Conservation (phyloP, 768 basidiomycete species). For the Artomyces pyxidatus region DNA sequence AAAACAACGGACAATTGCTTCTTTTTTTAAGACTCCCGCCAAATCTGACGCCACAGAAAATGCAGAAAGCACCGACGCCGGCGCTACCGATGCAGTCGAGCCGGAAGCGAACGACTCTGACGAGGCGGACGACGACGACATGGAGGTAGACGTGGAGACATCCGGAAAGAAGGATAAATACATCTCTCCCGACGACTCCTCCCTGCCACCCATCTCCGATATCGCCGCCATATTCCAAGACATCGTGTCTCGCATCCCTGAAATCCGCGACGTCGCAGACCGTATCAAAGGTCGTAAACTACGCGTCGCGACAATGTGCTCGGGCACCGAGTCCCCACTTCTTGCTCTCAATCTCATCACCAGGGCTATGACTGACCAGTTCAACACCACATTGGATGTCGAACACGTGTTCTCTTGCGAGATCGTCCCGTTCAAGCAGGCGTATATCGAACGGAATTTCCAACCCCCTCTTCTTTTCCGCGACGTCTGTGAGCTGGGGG, state of each 20-base stretch:
- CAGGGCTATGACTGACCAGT: constrained; percentile 62
- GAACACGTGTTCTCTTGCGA: constrained; percentile 97
- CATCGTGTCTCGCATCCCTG: constrained; percentile 55
- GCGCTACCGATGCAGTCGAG: neutral
- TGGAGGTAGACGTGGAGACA: constrained; percentile 22
- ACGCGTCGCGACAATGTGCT: constrained; percentile 95
- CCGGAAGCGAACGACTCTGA: constrained; percentile 4
- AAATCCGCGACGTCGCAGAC: constrained; percentile 58
- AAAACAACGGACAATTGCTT: constrained; percentile 12
- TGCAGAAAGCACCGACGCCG: neutral
- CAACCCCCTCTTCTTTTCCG: constrained; percentile 87
- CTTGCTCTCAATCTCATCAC: constrained; percentile 83
- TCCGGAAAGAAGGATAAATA: constrained; percentile 30
- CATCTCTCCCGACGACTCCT: constrained; percentile 48
- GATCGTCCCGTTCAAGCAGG: constrained; percentile 96
- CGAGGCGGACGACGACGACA: constrained; percentile 20
- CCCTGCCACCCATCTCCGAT: constrained; percentile 70
- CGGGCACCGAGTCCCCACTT: constrained; percentile 91
- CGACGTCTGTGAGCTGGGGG: constrained; percentile 87
- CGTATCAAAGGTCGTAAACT: constrained; percentile 72
- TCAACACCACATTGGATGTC: constrained; percentile 54
- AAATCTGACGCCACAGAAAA: constrained; percentile 5
- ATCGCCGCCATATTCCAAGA: constrained; percentile 70
- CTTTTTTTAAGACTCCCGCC: constrained; percentile 4
- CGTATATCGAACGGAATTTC: constrained; percentile 96